These are phyloP conservation scores for Vaccinium darrowii DNA, from an alignment of 148 eudicot genomes.

Conservation along the genomic window DNA sequence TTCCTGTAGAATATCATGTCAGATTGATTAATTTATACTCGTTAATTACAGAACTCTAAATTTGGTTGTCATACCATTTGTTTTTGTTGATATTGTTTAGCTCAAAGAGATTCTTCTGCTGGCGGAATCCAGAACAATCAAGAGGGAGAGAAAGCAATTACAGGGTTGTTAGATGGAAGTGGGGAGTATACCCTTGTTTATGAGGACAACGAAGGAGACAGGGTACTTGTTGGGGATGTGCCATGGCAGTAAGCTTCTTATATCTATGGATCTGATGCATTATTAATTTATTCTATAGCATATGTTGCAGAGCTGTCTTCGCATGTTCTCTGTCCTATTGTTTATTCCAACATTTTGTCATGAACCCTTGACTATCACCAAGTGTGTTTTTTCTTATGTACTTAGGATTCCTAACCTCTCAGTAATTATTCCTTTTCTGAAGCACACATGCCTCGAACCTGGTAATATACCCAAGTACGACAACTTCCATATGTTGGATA, in stretches of 20 bases:
- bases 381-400: not conserved
- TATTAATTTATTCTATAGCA: not conserved
- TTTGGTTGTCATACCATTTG: not conserved
- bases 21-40: not conserved
- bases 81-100: constrained; percentile 31
- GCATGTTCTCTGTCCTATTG: not conserved
- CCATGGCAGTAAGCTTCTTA: constrained; percentile 95
- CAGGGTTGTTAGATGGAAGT: constrained; percentile 69
- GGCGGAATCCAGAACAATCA: constrained; percentile 40
- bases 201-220: constrained; percentile 97
- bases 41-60: not conserved
- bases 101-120: constrained; percentile 58
- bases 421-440: not conserved
- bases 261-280: not conserved
- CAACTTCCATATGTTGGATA: not conserved
- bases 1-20: not conserved
- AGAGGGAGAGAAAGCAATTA: constrained; percentile 48
- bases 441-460: not conserved
- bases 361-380: not conserved
- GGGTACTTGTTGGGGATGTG: constrained; percentile 98
- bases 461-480: not conserved
- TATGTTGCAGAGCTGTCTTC: not conserved
- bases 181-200: constrained; percentile 98
- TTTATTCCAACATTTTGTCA: not conserved
- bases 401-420: constrained; percentile 21